Conservation (phyloP, 305 asterid genomes). For the Plantago coronopus region DNA sequence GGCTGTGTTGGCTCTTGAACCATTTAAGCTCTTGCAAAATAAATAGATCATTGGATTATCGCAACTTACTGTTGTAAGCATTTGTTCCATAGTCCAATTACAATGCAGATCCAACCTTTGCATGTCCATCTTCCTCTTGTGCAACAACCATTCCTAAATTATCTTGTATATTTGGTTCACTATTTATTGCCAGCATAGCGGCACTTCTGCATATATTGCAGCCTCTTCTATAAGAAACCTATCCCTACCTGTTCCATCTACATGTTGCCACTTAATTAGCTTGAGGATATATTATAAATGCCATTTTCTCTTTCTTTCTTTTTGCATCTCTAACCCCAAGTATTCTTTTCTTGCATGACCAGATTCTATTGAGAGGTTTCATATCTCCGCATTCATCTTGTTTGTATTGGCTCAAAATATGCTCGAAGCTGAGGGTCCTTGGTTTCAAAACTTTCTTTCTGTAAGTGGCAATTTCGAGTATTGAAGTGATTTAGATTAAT, state of each 20-base stretch:
- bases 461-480: conserved; percentile 45
- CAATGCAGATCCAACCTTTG: no score
- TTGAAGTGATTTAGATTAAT: conserved; percentile 7
- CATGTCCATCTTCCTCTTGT: no score
- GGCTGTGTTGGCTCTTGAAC: background rate
- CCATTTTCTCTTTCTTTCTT: background rate
- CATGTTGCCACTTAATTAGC: background rate
- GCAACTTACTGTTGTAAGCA: background rate
- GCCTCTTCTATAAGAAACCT: background rate
- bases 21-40: background rate
- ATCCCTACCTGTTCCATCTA: background rate
- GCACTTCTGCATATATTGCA: background rate
- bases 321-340: conserved; percentile 18
- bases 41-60: no score
- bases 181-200: background rate
- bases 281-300: background rate
- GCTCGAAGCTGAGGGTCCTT: conserved; percentile 93
- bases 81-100: background rate
- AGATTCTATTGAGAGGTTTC: conserved; percentile 98
- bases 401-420: conserved; percentile 96
- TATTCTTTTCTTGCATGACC: conserved; percentile 27
- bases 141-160: no score
- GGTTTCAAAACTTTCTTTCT: conserved; percentile 76
- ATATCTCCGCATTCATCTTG: conserved; percentile 81
- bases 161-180: no score